phyloP scores from a whole-genome alignment of 306 rosid genomes.

The Glycine soja region DNA sequence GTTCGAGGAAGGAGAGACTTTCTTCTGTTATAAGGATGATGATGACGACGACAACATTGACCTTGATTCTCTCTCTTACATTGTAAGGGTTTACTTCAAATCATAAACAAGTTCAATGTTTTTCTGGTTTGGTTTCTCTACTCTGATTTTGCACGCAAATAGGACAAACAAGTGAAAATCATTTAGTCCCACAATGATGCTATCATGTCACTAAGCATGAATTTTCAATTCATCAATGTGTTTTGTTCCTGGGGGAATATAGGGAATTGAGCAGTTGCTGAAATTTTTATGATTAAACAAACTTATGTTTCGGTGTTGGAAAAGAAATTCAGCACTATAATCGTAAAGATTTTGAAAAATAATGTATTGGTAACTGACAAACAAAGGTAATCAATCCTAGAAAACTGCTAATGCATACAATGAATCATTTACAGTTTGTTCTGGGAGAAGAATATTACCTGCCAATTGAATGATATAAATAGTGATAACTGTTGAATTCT shows the following conservation, averaged over 20 bases:
- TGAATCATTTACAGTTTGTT: conserved; percentile 6
- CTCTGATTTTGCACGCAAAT: conserved; percentile 24
- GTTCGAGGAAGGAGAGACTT: conserved; percentile 74
- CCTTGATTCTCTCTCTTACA: conserved; percentile 67
- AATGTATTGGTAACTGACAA: background rate
- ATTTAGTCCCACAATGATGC: background rate
- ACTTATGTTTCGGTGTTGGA: background rate
- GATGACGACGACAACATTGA: conserved; percentile 52
- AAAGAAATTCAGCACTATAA: background rate
- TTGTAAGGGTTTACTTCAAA: conserved; percentile 64
- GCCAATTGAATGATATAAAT: conserved; percentile 5
- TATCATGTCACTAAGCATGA: background rate
- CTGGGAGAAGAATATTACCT: background rate
- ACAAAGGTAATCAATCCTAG: background rate
- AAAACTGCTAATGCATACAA: conserved; percentile 12
- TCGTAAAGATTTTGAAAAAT: background rate
- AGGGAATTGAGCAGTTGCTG: background rate
- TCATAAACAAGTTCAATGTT: conserved; percentile 32
- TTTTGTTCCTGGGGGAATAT: conserved; percentile 12
- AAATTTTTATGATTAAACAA: conserved; percentile 2
- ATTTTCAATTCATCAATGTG: conserved; percentile 1
- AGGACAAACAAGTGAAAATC: conserved; percentile 19
- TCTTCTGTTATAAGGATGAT: conserved; percentile 50
- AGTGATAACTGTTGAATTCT: conserved; percentile 5
- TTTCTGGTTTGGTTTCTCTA: conserved; percentile 38